phyloP scores from a whole-genome alignment of 768 basidiomycete genomes.

The Podaxis mareebaensis region DNA sequence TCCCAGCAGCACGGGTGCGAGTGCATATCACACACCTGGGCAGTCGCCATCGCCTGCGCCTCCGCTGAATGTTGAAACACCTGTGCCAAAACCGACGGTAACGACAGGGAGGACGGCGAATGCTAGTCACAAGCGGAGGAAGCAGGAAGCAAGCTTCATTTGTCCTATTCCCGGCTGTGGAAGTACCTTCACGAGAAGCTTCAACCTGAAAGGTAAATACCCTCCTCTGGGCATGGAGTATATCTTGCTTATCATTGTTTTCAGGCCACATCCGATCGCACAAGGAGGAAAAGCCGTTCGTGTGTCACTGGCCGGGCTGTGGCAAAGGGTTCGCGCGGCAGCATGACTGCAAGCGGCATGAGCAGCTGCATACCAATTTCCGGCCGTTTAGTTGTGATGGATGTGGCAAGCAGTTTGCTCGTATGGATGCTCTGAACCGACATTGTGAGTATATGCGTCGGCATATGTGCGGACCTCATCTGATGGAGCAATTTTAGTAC shows the following conservation, averaged over 20 bases:
- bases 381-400: constrained; percentile 92
- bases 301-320: constrained; percentile 94
- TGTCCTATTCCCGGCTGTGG: constrained; percentile 84
- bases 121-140: constrained; percentile 82
- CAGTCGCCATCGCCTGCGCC: constrained; percentile 14
- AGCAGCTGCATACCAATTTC: constrained; percentile 91
- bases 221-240: neutral
- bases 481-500: constrained; percentile 15
- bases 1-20: constrained; percentile 14
- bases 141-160: constrained; percentile 84
- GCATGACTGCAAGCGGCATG: constrained; percentile 96
- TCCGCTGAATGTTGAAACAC: constrained; percentile 10
- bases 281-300: constrained; percentile 93
- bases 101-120: constrained; percentile 89
- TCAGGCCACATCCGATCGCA: constrained; percentile 92
- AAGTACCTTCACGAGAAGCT: constrained; percentile 88
- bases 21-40: constrained; percentile 16
- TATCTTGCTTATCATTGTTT: neutral
- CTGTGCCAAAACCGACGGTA: constrained; percentile 72
- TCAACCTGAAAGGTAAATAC: constrained; percentile 83
- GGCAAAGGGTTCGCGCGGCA: constrained; percentile 92
- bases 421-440: constrained; percentile 93
- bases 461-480: neutral
- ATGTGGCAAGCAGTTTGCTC: constrained; percentile 89
- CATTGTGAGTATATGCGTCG: constrained; percentile 64